phyloP scores from a whole-genome alignment of 345 rosid species.

The Eucalyptus polybractea region DNA sequence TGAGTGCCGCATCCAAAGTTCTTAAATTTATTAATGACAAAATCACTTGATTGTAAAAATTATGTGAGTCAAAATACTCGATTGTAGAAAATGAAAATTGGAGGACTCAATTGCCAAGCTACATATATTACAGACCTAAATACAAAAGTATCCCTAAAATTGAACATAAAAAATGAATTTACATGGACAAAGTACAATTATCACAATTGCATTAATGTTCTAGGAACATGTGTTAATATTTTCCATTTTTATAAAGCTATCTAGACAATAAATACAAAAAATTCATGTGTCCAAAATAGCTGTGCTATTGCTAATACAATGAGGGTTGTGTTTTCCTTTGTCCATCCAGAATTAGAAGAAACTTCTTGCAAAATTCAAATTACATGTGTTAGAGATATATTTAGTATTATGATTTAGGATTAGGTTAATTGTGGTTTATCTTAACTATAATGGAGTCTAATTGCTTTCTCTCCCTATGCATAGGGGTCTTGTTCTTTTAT shows the following conservation, averaged over 20 bases:
- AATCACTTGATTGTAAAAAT: neutral
- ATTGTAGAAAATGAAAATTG: neutral
- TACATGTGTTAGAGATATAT: neutral
- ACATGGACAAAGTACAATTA: neutral
- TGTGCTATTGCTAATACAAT: neutral
- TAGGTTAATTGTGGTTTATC: neutral
- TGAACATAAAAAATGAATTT: neutral
- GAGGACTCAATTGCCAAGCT: neutral
- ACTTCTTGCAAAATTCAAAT: neutral
- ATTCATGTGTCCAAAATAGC: neutral
- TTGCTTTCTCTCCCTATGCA: neutral
- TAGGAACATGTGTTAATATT: neutral
- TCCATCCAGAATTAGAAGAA: neutral
- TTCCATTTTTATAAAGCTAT: too few species aligned
- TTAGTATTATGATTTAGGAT: too few species aligned
- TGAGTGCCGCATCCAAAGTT: neutral
- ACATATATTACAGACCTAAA: neutral
- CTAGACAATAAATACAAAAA: neutral
- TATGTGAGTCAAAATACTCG: neutral
- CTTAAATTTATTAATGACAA: neutral
- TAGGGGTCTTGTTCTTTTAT: neutral
- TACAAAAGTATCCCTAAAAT: neutral
- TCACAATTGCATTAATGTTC: neutral
- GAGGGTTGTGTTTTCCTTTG: neutral
- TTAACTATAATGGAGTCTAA: neutral